Evolutionary conservation across 306 rosid genomes (phyloP), one percentile per base, ranked within the genome.

Genomic region (Medicago arabica): DNA sequence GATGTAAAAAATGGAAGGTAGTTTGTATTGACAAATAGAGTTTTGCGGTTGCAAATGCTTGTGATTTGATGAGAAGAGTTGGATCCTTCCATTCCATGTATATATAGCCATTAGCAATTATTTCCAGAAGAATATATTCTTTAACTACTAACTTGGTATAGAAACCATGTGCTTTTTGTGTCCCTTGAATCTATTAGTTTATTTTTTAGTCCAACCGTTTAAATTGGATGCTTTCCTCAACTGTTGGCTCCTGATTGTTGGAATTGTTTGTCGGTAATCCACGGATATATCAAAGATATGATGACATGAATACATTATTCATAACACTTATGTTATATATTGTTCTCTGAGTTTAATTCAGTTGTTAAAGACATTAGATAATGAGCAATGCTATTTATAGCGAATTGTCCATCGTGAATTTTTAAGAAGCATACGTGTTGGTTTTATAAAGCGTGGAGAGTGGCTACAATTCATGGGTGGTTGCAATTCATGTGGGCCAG

Each of bases 101-200:
- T 72, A 49, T 60, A 61, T 75, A 69, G 86, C 8, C 57, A 63
- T 46, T 46, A 23, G 6, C 23, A 19, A 69, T 55, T 15, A 41
- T 60, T 49, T 82, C 6, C 44, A 9, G 58, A 43, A 73, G 82
- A 76, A 77, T 77, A 58, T 67, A 67, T 82, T 67, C 73, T 31
- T 57, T 16, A 61, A 19, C 46, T 9, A 58, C 18, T 18, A 69
- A 70, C 53, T 28, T 54, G 74, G 81, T 19, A 76, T 71, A 14
- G 19, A 72, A 54, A 49, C 75, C 65, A 55, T 76, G 49, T 55
- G 50, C 47, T 77, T 73, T 81, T 81, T 4, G 16, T 46, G 51
- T 46, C n/a, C 7, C 5, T 46, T 46, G 46, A 71, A 23, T 23
- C 28, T 23, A 23, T 1, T 63, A 71, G 58, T 16, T 11, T 64